These are phyloP conservation scores for Thalassiosira pacifica DNA, from an alignment of 352 stramenopile species.

Conservation along the genomic window DNA sequence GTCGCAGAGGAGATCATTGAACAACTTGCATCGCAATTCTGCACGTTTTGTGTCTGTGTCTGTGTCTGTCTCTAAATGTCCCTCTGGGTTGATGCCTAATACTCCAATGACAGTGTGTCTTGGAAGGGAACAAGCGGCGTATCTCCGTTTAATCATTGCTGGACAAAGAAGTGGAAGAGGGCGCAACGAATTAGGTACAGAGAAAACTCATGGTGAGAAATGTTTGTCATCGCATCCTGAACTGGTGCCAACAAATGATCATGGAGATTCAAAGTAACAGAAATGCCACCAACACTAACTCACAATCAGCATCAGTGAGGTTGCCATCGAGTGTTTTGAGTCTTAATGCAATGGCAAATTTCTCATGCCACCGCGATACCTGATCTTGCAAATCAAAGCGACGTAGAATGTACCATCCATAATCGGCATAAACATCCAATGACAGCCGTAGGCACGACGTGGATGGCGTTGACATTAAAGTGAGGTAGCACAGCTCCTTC, in stretches of 20 bases:
- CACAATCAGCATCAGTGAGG: conserved; percentile 43
- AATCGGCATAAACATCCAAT: conserved; percentile 58
- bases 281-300: conserved; percentile 27
- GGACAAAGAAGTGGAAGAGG: not conserved
- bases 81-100: conserved; percentile 27
- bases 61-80: conserved; percentile 26
- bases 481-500: conserved; percentile 59
- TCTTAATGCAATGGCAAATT: conserved; percentile 50
- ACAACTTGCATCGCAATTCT: conserved; percentile 35
- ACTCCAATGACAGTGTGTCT: conserved; percentile 52
- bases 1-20: conserved; percentile 61
- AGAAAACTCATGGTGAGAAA: no score
- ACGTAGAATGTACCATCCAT: conserved; percentile 60
- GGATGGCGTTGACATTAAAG: conserved; percentile 27
- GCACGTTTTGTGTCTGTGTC: conserved; percentile 5
- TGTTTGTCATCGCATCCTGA: no score
- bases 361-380: conserved; percentile 57
- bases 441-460: conserved; percentile 53
- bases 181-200: not conserved
- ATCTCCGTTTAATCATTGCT: conserved; percentile 53
- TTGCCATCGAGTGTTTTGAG: conserved; percentile 41
- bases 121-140: conserved; percentile 58
- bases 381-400: conserved; percentile 49
- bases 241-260: not conserved
- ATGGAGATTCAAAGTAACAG: not conserved